These are phyloP conservation scores for Escallonia herrerae DNA, from an alignment of 129 eudicot species.

Conservation along the genomic window DNA sequence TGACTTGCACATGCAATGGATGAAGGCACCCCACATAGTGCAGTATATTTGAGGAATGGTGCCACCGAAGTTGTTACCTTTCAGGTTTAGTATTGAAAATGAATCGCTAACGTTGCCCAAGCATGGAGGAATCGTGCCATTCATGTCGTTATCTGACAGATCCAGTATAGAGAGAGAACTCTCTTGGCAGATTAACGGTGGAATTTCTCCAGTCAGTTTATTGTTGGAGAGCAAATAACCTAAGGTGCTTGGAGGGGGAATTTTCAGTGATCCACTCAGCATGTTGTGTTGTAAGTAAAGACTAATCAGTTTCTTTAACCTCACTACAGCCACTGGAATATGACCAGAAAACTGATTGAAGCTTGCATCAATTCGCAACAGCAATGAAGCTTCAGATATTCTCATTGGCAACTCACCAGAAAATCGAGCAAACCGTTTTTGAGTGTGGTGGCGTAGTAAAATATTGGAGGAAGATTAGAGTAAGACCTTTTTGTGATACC, in stretches of 20 bases:
- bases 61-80: slow-evolving; percentile 12
- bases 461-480: too few species aligned
- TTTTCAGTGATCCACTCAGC: slow-evolving; percentile 2
- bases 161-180: background rate
- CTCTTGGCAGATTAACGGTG: background rate
- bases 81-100: background rate
- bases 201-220: background rate
- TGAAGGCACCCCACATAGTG: slow-evolving; percentile 1
- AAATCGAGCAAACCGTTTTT: too few species aligned
- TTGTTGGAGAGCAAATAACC: background rate
- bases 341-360: too few species aligned
- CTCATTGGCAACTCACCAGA: too few species aligned
- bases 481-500: too few species aligned
- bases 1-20: background rate
- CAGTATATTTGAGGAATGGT: slow-evolving; percentile 3
- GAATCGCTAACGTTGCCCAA: slow-evolving; percentile 1
- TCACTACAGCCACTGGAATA: too few species aligned
- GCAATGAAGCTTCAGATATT: too few species aligned
- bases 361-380: too few species aligned
- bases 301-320: too few species aligned
- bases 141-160: slow-evolving; percentile 9
- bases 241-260: slow-evolving; percentile 4
- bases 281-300: background rate
- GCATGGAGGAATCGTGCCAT: slow-evolving; percentile 11
- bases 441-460: too few species aligned